Evolutionary conservation across 345 rosid genomes (phyloP).

Genomic region (Acer yangbiense): DNA sequence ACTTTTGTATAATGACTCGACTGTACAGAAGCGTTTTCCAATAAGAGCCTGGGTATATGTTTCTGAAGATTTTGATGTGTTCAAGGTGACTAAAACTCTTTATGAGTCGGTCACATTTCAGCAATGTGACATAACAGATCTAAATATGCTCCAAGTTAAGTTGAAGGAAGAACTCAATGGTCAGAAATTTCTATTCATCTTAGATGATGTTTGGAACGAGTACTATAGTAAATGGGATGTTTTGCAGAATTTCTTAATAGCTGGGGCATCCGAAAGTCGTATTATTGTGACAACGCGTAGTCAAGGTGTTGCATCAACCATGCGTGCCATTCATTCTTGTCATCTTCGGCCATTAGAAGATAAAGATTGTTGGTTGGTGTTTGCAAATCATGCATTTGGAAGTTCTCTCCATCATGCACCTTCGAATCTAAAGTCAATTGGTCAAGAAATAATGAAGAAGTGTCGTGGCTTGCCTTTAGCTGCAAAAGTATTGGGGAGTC

Average conservation of each 20-base stretch:
- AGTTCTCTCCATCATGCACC: slow-evolving; percentile 12
- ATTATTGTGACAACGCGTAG: slow-evolving; percentile 44
- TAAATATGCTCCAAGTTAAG: slow-evolving; percentile 37
- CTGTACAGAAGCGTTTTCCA: slow-evolving; percentile 21
- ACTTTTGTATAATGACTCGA: slow-evolving; percentile 34
- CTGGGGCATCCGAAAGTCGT: slow-evolving; percentile 32
- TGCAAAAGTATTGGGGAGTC: slow-evolving; percentile 41
- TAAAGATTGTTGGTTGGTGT: slow-evolving; percentile 35
- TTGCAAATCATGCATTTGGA: slow-evolving; percentile 29
- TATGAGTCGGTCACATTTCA: slow-evolving; percentile 31
- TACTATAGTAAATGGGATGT: slow-evolving; percentile 29
- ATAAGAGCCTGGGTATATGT: slow-evolving; percentile 40
- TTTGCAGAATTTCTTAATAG: slow-evolving; percentile 28
- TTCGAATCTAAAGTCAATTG: slow-evolving; percentile 31
- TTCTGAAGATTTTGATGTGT: slow-evolving; percentile 43
- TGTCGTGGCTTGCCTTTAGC: slow-evolving; percentile 47
- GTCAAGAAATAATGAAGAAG: slow-evolving; percentile 37
- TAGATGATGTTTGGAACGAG: slow-evolving; percentile 48
- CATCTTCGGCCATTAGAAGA: slow-evolving; percentile 33
- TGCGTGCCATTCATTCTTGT: slow-evolving; percentile 20
- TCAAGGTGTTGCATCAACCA: slow-evolving; percentile 29
- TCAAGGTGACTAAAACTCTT: slow-evolving; percentile 37
- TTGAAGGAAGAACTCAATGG: slow-evolving; percentile 32
- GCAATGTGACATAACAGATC: slow-evolving; percentile 29
- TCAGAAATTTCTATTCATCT: slow-evolving; percentile 31